Base-by-base conservation (phyloP, 2,329 filamentous ascomycete genomes). In the Microcyclospora pomicola region DNA sequence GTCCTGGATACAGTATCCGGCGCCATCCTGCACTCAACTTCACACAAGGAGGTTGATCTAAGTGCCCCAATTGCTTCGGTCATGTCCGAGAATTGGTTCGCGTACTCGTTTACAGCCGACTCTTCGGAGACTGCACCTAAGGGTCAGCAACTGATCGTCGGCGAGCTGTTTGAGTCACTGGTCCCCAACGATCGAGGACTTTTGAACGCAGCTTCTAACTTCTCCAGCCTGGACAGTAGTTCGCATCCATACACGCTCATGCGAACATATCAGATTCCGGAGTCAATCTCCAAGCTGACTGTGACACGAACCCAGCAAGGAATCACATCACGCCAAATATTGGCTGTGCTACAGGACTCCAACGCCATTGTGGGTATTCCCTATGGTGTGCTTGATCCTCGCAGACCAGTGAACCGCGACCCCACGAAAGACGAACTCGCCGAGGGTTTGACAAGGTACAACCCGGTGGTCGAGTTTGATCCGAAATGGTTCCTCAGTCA, bases 11-110 rank as follows among this genome's bases (percentile, higher is more conserved):
- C 82, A 2, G 72, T 93, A 6, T 92, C 87, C 9, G 91, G 91
- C 16, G 73, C 82, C 43, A 62, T 94, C 14, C 69, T 98, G 2
- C 70, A 84, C 46, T 76, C 82, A 1, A 71, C 75, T 33, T 73
- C 68, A 0, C 79, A 94, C 54, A 61, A 71, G 5, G 80, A 80
- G 3, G 77, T 94, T 27, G 87, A 96, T 54, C 68, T 73, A 1
- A 67, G 63, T 34, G 80, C 86, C 54, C 72, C 79, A 0, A 80
- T 94, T 42, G 69, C 81, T 15, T 85, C 86, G 31, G 73, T 77
- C 16, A 69, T 95, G 37, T 82, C 86, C 0, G 91, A 98, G 66
- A 96, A 98, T 62, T 96, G 88, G 86, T 87, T 92, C 54, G 72
- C 79, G 6, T 96, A 93, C 65, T 81, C 84, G 6, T 82, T 87